phyloP scores from a whole-genome alignment of 139 green algal species.

The Picochlorum sp. region DNA sequence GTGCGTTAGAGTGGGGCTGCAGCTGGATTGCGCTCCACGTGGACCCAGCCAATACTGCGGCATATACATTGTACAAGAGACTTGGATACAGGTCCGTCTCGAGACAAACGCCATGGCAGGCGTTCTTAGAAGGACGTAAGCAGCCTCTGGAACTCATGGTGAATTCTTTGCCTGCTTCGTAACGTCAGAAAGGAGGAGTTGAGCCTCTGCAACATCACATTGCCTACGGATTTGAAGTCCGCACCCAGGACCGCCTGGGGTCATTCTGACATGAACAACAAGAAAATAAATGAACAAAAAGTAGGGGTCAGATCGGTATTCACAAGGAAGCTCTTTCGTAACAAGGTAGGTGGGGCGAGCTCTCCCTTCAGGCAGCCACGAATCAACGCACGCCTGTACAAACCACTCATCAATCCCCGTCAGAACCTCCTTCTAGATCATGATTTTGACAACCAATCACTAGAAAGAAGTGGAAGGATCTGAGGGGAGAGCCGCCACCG shows the following conservation, averaged over 20 bases:
- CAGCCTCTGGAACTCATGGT: slow-evolving; percentile 18
- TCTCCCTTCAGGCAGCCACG: slow-evolving; percentile 4
- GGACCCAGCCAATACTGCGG: slow-evolving; percentile 20
- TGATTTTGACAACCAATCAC: not conserved
- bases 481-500: not conserved
- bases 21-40: slow-evolving; percentile 25
- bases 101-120: slow-evolving; percentile 21
- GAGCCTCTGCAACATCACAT: slow-evolving; percentile 65
- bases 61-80: slow-evolving; percentile 20
- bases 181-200: slow-evolving; percentile 69
- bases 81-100: slow-evolving; percentile 14
- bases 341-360: slow-evolving; percentile 24
- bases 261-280: slow-evolving; percentile 12
- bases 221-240: slow-evolving; percentile 79
- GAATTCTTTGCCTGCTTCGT: not conserved
- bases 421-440: slow-evolving; percentile 8
- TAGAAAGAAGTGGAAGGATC: slow-evolving; percentile 25
- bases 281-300: not conserved
- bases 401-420: slow-evolving; percentile 28
- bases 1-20: slow-evolving; percentile 38
- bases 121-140: slow-evolving; percentile 12
- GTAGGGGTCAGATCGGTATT: slow-evolving; percentile 27
- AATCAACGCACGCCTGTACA: slow-evolving; percentile 12
- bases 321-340: slow-evolving; percentile 20
- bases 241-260: slow-evolving; percentile 47